These are phyloP conservation scores for Clavispora carvajalis DNA, from an alignment of 805 yeast genomes.

Conservation along the genomic window DNA sequence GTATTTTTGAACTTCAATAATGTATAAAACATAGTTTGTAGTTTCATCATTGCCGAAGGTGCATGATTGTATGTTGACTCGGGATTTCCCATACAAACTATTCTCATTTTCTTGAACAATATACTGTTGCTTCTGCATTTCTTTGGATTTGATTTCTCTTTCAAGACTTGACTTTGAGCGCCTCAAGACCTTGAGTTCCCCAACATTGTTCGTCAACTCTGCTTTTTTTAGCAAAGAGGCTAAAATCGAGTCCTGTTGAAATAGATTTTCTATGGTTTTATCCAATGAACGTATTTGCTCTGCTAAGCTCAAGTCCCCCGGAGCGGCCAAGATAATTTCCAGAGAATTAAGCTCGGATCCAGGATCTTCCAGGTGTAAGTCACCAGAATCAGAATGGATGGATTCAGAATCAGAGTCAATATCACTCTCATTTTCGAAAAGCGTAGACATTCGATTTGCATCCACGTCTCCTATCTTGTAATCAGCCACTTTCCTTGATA, in stretches of 20 bases:
- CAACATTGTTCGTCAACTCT: constrained; percentile 70
- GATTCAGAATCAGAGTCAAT: constrained; percentile 31
- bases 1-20: constrained; percentile 66
- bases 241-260: constrained; percentile 59
- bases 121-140: constrained; percentile 71
- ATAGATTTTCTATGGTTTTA: constrained; percentile 51
- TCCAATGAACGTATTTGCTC: constrained; percentile 62
- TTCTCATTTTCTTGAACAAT: constrained; percentile 79
- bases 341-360: constrained; percentile 15
- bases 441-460: constrained; percentile 19
- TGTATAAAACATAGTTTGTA: constrained; percentile 51
- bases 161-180: constrained; percentile 64
- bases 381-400: constrained; percentile 16
- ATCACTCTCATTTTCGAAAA: constrained; percentile 34
- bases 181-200: constrained; percentile 60
- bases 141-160: constrained; percentile 69
- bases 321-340: constrained; percentile 53
- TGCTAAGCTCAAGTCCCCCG: constrained; percentile 60
- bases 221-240: constrained; percentile 73
- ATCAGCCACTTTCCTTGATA: background rate
- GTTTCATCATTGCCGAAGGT: constrained; percentile 53
- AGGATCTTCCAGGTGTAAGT: constrained; percentile 3
- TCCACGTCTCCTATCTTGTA: background rate
- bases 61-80: constrained; percentile 47
- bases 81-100: constrained; percentile 64